Evolutionary conservation across 306 rosid species (phyloP), one percentile per base, ranked within the genome.

Genomic region (Calophaca sinica): DNA sequence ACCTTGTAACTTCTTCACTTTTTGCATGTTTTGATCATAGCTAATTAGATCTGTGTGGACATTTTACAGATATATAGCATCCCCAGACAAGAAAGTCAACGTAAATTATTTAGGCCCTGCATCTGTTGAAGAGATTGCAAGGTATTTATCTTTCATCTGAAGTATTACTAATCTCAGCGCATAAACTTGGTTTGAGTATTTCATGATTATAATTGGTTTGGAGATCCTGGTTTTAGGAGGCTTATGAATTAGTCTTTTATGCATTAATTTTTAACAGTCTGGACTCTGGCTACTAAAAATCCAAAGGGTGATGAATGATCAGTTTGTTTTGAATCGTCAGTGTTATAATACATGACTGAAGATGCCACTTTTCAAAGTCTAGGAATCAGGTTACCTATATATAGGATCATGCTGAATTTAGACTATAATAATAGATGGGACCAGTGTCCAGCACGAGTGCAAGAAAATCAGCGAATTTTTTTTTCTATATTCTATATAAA

Each of bases 31-130:
- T 78, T 48, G 15, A 31, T 73, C 72, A 62, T 53, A 8, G 11
- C 68, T 41, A 69, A 74, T 63, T 54, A 15, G 42, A 28, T 79
- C 29, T 52, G 5, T 60, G 32, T 80, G 66, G 29, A 52, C 79
- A 12, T 61, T 68, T 57, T 70, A 14, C 81, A 94, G 97, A 80
- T 94, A 91, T 76, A 87, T 94, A 79, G 97, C 93, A 50, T 87
- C 97, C 66, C 81, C 98, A 9, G 85, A 94, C 85, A 88, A 86
- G 80, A 87, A 79, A 60, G 53, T 32, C 42, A 94, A 94, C 58
- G 61, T 36, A 62, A 94, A 94, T 82, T 91, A 90, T 82, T 83
- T 94, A 83, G 98, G 97, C 12, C 96, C 96, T 75, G 93, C 97
- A 10, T 85, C 96, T 28, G 48, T 79, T 48, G 91, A 87, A 77